Evolutionary conservation across 345 rosid genomes (phyloP), one percentile per base, ranked within the genome.

Genomic region (Fremontodendron californicum): DNA sequence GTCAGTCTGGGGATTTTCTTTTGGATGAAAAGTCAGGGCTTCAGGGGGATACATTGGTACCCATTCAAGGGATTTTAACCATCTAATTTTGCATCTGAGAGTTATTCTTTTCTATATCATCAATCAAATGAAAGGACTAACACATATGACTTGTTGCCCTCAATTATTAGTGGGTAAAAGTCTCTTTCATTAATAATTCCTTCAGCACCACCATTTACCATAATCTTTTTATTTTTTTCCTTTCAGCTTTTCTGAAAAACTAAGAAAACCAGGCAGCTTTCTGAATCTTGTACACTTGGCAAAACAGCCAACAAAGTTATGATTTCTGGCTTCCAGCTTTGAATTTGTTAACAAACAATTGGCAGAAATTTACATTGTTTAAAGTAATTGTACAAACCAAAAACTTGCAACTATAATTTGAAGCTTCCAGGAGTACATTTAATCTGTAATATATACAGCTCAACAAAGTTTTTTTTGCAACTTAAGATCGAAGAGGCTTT

Each of bases 141-240:
- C 76, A 52, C 68, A 5, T 29, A 51, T 75, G 51, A 54, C 60
- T 71, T 55, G 54, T 64, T 57, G 75, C 45, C 71, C 62, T 81
- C 78, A 77, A 81, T 77, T 77, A 81, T 81, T 74, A 46, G 62
- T 51, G 40, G 55, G 35, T 57, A 46, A 29, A 60, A 57, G 79
- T 73, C 71, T 6, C 58, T 81, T 48, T 35, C 72, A 68, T 67
- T 48, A 55, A 66, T 81, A 79, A 77, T 58, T 7, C 45, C n/a
- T 74, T n/a, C 55, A 45, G 75, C 71, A 8, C 25, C 67, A 61
- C 57, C 23, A 58, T 10, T 31, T 9, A 35, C 18, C 43, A 71
- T 18, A 18, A 31, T 16, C 16, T 3, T 23, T 46, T 16, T 23
- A 2, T 12, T 13, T 23, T 23, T 27, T 27, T 29, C 55, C 23